Base-by-base conservation (phyloP, 345 rosid genomes). In the Trapa bicornis region DNA sequence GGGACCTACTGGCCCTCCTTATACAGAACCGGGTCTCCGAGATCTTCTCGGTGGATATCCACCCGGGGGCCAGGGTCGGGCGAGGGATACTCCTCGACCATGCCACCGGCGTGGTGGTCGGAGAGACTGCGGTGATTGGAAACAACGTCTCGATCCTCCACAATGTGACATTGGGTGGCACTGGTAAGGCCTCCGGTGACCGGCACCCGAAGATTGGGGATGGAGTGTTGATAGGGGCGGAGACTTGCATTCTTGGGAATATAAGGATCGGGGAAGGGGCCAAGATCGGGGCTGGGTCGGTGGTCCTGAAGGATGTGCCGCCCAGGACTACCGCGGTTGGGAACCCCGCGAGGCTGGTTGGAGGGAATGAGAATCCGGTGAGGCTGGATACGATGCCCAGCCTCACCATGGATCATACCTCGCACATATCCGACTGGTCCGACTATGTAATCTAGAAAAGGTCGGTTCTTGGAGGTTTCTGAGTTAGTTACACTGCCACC, bases 201-300 rank as follows among this genome's bases (percentile, higher is more conserved):
- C 77, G 98, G 73, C 98, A 93, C 42, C 97, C 97, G 0, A 93
- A 93, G 83, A 90, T 90, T n/a, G 97, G 97, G 0, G 84, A 93
- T 62, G 98, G 98, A 61, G 98, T 93, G 5, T 69, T 93, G 82
- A 88, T 90, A 53, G 98, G 98, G 62, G 97, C 97, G 0, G 96
- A 94, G 76, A 88, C 92, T 37, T 90, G 98, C 76, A 87, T 93
- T 48, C 74, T 93, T 85, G 98, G 96, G 65, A 90, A 85, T 57
- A 84, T 93, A 42, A 80, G 68, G 66, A 86, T 93, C 67, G 97
- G 98, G 22, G 94, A 90, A 16, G 98, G 98, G 37, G 98, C 95
- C 4, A 93, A 88, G 78, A 87, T 93, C 48, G 98, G 98, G 13
- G 97, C 98, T 13, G 86, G 96, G 0, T 93, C 98, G 1, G 91